Evolutionary conservation across 768 basidiomycete genomes (phyloP).

Genomic region (Pulveroboletus frians): DNA sequence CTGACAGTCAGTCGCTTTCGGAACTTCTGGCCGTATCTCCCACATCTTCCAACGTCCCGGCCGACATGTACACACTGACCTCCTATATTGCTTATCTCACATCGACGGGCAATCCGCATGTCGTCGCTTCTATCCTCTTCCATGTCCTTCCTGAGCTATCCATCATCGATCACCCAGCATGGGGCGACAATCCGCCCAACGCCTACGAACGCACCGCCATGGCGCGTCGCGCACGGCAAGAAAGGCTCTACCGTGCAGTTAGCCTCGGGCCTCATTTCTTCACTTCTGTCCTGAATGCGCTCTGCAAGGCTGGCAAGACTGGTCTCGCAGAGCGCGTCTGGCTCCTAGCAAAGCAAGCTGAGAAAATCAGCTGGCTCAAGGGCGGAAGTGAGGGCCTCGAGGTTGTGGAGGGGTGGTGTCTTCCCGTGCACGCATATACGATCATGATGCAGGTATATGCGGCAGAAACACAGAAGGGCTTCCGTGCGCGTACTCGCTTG

Average conservation of each 20-base stretch:
- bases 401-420: slow-evolving; percentile 48
- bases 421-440: slow-evolving; percentile 66
- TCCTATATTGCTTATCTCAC: slow-evolving; percentile 50
- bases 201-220: slow-evolving; percentile 23
- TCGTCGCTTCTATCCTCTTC: slow-evolving; percentile 46
- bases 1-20: slow-evolving; percentile 5
- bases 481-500: slow-evolving; percentile 11
- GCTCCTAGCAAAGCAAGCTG: slow-evolving; percentile 54
- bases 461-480: slow-evolving; percentile 35
- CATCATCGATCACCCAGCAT: slow-evolving; percentile 36
- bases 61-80: slow-evolving; percentile 46
- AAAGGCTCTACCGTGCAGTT: slow-evolving; percentile 39
- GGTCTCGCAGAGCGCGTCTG: slow-evolving; percentile 62
- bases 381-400: slow-evolving; percentile 19
- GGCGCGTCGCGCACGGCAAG: slow-evolving; percentile 23
- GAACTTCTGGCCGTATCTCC: slow-evolving; percentile 13
- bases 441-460: slow-evolving; percentile 63
- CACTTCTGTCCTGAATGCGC: slow-evolving; percentile 52
- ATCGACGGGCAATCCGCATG: slow-evolving; percentile 41
- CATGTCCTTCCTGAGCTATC: slow-evolving; percentile 51
- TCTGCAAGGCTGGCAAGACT: slow-evolving; percentile 50
- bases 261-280: slow-evolving; percentile 57
- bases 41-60: slow-evolving; percentile 16
- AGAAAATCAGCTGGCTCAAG: slow-evolving; percentile 46
- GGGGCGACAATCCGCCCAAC: slow-evolving; percentile 28